Evolutionary conservation across 768 basidiomycete species (phyloP).

Genomic region (Daedaleopsis nitida): DNA sequence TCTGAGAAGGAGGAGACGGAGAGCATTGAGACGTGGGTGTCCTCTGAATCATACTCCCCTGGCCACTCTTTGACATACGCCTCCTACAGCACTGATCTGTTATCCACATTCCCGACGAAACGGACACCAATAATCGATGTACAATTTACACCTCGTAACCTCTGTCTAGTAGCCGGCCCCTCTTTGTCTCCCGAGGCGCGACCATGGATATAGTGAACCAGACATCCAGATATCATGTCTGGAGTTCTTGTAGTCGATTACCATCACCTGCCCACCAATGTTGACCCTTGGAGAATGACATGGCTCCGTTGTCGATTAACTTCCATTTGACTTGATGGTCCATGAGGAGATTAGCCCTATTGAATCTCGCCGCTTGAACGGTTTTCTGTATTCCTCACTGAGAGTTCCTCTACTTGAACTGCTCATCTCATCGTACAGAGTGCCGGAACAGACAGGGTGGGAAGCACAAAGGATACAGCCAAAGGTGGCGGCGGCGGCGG

Average conservation of each 20-base stretch:
- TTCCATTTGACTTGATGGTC: too few species aligned
- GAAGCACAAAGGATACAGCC: background rate
- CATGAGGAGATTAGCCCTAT: too few species aligned
- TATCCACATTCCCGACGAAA: conserved; percentile 94
- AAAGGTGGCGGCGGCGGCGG: background rate
- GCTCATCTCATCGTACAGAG: too few species aligned
- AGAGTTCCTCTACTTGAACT: background rate
- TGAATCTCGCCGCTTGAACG: too few species aligned
- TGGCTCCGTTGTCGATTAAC: background rate
- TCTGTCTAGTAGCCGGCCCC: conserved; percentile 85
- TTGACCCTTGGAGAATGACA: background rate
- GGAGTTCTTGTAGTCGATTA: too few species aligned
- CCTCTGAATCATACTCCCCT: background rate
- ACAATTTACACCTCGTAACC: conserved; percentile 93
- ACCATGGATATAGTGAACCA: conserved; percentile 28
- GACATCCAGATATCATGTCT: background rate
- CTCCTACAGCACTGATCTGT: conserved; percentile 68
- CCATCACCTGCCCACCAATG: too few species aligned
- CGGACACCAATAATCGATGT: conserved; percentile 91
- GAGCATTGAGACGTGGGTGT: conserved; percentile 69
- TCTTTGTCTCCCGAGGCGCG: conserved; percentile 63
- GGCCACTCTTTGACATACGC: conserved; percentile 5
- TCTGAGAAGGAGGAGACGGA: conserved; percentile 34
- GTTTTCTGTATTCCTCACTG: too few species aligned
- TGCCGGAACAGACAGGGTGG: too few species aligned